phyloP scores from a whole-genome alignment of 1,139 yeast species.

The Meyerozyma sp. region DNA sequence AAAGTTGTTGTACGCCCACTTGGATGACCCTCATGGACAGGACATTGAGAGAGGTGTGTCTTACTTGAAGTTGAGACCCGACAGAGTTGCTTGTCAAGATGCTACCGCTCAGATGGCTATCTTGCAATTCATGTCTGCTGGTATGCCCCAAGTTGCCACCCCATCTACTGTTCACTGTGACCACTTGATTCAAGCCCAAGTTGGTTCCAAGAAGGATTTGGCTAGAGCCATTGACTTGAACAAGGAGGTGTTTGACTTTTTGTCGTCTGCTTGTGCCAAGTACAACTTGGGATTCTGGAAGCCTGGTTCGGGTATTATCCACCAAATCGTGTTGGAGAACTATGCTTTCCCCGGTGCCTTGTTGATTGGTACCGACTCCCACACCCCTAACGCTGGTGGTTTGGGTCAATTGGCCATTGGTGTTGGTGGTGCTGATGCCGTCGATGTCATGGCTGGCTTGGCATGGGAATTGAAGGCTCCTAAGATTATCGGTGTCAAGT shows the following conservation, averaged over 20 bases:
- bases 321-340: slow-evolving; percentile 95
- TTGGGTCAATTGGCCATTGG: slow-evolving; percentile 98
- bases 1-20: slow-evolving; percentile 92
- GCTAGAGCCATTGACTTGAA: slow-evolving; percentile 88
- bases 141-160: slow-evolving; percentile 89
- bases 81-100: slow-evolving; percentile 99
- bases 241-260: slow-evolving; percentile 96
- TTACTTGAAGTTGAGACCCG: slow-evolving; percentile 95
- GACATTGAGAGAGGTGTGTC: slow-evolving; percentile 95
- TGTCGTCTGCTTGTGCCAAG: slow-evolving; percentile 91
- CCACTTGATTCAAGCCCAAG: slow-evolving; percentile 96
- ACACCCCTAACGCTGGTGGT: slow-evolving; percentile 99
- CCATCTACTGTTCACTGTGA: slow-evolving; percentile 99
- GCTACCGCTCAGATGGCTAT: slow-evolving; percentile 99
- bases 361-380: slow-evolving; percentile 97
- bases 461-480: slow-evolving; percentile 99
- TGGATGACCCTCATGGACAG: slow-evolving; percentile 93
- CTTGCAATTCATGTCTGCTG: slow-evolving; percentile 96
- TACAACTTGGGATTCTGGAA: slow-evolving; percentile 99
- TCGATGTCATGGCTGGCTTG: slow-evolving; percentile 91
- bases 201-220: slow-evolving; percentile 90
- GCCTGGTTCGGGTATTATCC: slow-evolving; percentile 99
- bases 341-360: slow-evolving; percentile 98
- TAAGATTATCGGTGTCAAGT: slow-evolving; percentile 92
- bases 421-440: slow-evolving; percentile 99